Evolutionary conservation across 2,329 filamentous ascomycete genomes (phyloP), one percentile per base, ranked within the genome.

Genomic region (Aureobasidium sp.): DNA sequence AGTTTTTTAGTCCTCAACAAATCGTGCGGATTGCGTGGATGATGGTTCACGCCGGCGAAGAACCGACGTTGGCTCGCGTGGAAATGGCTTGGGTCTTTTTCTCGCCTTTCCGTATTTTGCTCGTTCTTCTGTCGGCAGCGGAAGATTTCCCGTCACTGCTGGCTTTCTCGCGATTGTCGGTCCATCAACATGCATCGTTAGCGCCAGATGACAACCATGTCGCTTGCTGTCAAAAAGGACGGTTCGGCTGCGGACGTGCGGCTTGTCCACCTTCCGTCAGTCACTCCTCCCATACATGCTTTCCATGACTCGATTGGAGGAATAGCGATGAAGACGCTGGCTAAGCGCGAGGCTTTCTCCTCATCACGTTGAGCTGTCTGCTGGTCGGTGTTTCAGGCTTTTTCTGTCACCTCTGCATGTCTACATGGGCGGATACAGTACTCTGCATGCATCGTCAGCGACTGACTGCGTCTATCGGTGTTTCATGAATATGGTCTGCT

Each of bases 381-480:
- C 53, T 57, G 53, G 37, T n/a, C 23, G 8, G 5, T 29, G 36
- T 57, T 57, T 57, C 53, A 57, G 53, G 53, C 53, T 57, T 4
- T 9, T 15, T 46, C 27, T 36, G 29, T 47, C 13, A 27, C n/a
- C n/a, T 36, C 29, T 57, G 20, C 29, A 46, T 5, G 29, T 39
- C 42, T 47, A 47, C 41, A 36, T 39, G 32, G 42, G 15, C 29
- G 32, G 42, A 47, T 58, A 37, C 12, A 58, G 20, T 29, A 20
- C 32, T 58, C 42, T 58, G 42, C 55, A 58, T 58, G 55, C 55
- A 44, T 58, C 55, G 42, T 58, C 55, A 58, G 55, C 55, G 39
- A 17, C 27, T 37, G 1, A 48, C 32, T 58, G 41, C 32, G 32
- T 58, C 42, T 39, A 29, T 58, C 42, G 20, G 55, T 58, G 41